Base-by-base conservation (phyloP, 179 eudicot genomes). In the Drosera spatulata region DNA sequence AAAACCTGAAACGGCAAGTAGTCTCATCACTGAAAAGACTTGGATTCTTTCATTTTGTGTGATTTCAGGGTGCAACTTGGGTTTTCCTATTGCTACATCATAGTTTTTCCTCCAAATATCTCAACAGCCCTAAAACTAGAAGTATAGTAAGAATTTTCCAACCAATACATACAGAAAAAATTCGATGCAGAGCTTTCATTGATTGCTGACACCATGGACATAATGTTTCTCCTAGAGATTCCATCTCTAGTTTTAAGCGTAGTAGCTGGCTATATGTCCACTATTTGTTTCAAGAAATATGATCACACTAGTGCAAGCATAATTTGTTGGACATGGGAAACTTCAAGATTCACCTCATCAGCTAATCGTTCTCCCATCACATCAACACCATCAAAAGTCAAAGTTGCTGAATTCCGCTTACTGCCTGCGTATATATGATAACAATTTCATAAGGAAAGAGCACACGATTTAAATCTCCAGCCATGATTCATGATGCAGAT, bases 311-410 rank as follows among this genome's bases (percentile, higher is more conserved):
- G 53, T n/a, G 44, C 7, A 39, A 53, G 42, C 55, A 11, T 8
- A 43, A 43, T 2, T 4, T 50, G 54, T 14, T 56, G 39, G 15
- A 10, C 13, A 5, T 50, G 11, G 22, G 33, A 50, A 52, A 51
- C 41, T 50, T 59, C 33, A 14, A 41, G 47, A 76, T 75, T 10
- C 50, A 93, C 99, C 95, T 93, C 99, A 45, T 82, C 80, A 45
- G 90, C 95, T 66, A 93, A 77, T 60, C 99, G 82, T 45, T 72
- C 81, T 55, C 94, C 99, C 95, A 90, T 86, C 10, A 81, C 83
- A 67, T 93, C 99, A 71, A 93, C 82, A 14, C 99, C 99, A 68
- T 93, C 88, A 67, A 93, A 80, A 41, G 99, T 93, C 73, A 83
- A 67, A 46, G 66, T 64, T 55, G 86, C 62, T 57, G 73, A 65